phyloP scores from a whole-genome alignment of 2,329 filamentous ascomycete genomes.

The Elsinoe ampelina region DNA sequence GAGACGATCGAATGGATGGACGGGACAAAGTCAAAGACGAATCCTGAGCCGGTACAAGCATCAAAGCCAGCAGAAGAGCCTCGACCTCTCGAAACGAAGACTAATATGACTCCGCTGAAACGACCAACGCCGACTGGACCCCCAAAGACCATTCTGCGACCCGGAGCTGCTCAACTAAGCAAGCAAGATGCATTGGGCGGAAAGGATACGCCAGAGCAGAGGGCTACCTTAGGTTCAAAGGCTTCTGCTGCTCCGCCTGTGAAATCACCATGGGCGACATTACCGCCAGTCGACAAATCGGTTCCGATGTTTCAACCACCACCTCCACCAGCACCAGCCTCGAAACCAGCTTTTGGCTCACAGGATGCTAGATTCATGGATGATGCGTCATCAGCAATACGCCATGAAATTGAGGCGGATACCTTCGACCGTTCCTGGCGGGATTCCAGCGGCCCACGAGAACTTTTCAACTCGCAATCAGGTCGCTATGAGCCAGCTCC shows the following conservation, averaged over 20 bases:
- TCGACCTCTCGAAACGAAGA: conserved; percentile 22
- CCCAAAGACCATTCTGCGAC: conserved; percentile 42
- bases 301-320: conserved; percentile 57
- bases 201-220: conserved; percentile 54
- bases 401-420: conserved; percentile 77
- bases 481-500: conserved; percentile 83
- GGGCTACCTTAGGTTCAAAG: conserved; percentile 59
- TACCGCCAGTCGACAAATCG: conserved; percentile 77
- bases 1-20: conserved; percentile 83
- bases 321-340: conserved; percentile 28
- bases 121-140: conserved; percentile 28
- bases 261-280: conserved; percentile 84
- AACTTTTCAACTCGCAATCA: conserved; percentile 91
- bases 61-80: conserved; percentile 17
- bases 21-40: conserved; percentile 61
- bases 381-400: conserved; percentile 46
- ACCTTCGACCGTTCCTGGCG: conserved; percentile 85
- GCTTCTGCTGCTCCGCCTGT: conserved; percentile 59
- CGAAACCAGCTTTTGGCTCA: conserved; percentile 34
- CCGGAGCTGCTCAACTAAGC: conserved; percentile 32
- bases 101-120: conserved; percentile 25
- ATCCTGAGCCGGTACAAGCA: conserved; percentile 12
- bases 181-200: conserved; percentile 26
- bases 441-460: conserved; percentile 59
- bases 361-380: conserved; percentile 49